Base-by-base conservation (phyloP, 2,329 filamentous ascomycete species). In the Trichoderma lentiforme region DNA sequence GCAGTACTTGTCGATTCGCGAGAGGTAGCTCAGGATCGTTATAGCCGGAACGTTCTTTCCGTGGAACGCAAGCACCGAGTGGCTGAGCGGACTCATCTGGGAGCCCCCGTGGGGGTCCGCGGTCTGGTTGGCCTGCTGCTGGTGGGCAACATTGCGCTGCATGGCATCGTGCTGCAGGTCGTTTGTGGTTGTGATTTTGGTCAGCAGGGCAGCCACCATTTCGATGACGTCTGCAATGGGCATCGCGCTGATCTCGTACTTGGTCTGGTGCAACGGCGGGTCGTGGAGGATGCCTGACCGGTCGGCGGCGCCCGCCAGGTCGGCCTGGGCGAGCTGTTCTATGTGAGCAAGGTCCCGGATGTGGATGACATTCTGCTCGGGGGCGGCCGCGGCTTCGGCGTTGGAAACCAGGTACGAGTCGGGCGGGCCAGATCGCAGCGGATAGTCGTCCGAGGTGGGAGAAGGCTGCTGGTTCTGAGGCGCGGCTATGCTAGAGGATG, bases 31-130 rank as follows among this genome's bases (percentile, higher is more conserved):
- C 73, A 97, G 85, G 73, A 99, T 98, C 24, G 95, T 97, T 77
- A 99, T 99, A 79, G 93, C 96, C 1, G 96, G 96, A 12, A 98
- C 93, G 75, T 99, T 99, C 83, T 98, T 98, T 75, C 96, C 96
- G 79, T 99, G 96, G 77, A 99, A 99, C 14, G 96, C 95, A 51
- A 99, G 87, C 3, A 99, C 95, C 70, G 87, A 89, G 73, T 87
- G 87, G 75, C 85, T 88, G 39, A 89, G 78, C 4, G 87, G 86
- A 73, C 86, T 88, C 80, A 87, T 86, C 86, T 93, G 75, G 84
- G 92, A 75, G 87, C 92, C 80, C 18, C 81, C 81, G 51, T 82
- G 81, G 5, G 79, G 75, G 43, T 86, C 85, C 74, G 81, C 83
- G 58, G 83, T 81, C 74, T 83, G 82, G 74, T 79, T 84, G 60